Conservation (phyloP, 164 flowering plant genomes). For the Magnolia kwangsiensis region DNA sequence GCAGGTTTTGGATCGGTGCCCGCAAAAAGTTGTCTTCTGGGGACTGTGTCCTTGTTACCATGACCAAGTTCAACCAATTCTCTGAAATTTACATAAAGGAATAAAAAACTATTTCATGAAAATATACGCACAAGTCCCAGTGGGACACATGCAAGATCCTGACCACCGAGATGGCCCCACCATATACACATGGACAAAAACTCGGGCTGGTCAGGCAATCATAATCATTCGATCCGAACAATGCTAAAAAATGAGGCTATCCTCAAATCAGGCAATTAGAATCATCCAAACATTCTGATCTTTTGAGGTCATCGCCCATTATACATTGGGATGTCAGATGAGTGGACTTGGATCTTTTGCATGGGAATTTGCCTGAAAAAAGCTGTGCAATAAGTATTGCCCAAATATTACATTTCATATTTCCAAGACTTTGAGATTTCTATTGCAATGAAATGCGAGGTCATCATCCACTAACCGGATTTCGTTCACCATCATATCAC, state of each 20-base stretch:
- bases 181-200: too few relatives aligned
- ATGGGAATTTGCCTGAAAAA: too few relatives aligned
- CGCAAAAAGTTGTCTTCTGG: conserved; percentile 82
- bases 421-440: not conserved
- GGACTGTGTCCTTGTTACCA: conserved; percentile 67
- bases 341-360: not conserved
- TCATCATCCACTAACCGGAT: conserved; percentile 52
- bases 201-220: not conserved
- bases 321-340: not conserved
- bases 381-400: not conserved
- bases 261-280: too few relatives aligned
- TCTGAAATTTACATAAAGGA: conserved; percentile 31
- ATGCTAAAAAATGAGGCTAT: not conserved
- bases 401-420: not conserved
- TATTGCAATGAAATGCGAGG: not conserved
- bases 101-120: not conserved
- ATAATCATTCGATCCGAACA: not conserved
- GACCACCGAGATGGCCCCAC: too few relatives aligned
- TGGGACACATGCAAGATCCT: too few relatives aligned
- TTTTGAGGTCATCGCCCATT: not conserved
- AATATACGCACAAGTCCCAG: too few relatives aligned
- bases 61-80: conserved; percentile 88
- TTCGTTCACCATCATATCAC: conserved; percentile 99
- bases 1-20: conserved; percentile 72
- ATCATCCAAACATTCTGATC: not conserved